These are phyloP conservation scores for Suillus bovinus DNA, from an alignment of 768 basidiomycete genomes.

Conservation along the genomic window DNA sequence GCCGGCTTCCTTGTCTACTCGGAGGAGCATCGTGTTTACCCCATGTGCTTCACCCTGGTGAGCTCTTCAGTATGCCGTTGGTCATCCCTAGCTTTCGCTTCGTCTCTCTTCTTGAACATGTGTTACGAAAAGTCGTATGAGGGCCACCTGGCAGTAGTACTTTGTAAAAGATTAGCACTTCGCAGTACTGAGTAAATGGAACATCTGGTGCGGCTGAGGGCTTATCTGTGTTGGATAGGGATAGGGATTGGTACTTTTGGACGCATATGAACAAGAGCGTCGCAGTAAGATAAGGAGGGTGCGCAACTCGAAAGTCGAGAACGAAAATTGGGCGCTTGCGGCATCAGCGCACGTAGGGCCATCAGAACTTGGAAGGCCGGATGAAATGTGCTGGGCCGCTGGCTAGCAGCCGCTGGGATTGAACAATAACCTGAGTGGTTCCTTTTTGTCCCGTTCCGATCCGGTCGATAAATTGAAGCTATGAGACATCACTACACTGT, in stretches of 20 bases:
- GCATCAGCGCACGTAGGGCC: not conserved
- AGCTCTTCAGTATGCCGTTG: constrained; percentile 65
- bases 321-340: not conserved
- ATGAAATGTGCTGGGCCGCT: not conserved
- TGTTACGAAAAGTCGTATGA: too few relatives aligned
- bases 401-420: not conserved
- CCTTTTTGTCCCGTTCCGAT: not conserved
- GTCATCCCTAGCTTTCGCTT: constrained; percentile 36
- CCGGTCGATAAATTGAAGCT: not conserved
- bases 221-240: constrained; percentile 52
- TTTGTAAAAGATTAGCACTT: too few relatives aligned
- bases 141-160: constrained; percentile 36
- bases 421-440: too few relatives aligned
- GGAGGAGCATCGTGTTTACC: constrained; percentile 66
- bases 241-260: constrained; percentile 35
- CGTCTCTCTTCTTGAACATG: constrained; percentile 62
- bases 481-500: not conserved
- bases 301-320: not conserved
- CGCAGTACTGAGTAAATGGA: constrained; percentile 59
- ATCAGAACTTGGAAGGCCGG: not conserved
- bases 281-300: constrained; percentile 9
- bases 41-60: constrained; percentile 78
- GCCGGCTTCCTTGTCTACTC: constrained; percentile 74
- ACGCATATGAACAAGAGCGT: constrained; percentile 18
- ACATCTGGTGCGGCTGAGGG: constrained; percentile 64